A percentile compares a stretch with the other conserved stretches of the same genome.
Conservation (phyloP, 768 basidiomycete species). For the Xerocomellus intermedius region DNA sequence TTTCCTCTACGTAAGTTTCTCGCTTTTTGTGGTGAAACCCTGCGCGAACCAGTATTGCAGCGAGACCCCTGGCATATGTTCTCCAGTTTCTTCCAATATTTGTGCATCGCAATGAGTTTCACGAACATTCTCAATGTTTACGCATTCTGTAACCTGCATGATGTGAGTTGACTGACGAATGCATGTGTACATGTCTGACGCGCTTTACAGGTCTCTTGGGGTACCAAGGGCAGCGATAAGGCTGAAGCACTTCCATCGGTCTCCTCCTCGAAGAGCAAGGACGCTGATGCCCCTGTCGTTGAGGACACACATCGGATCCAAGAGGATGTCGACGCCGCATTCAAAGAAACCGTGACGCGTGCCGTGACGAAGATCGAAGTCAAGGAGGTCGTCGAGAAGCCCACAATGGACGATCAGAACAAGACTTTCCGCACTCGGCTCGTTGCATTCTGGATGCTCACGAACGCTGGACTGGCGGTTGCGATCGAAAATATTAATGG, state of each 20-base stretch:
- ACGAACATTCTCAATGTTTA: conserved; percentile 96
- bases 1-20: conserved; percentile 71
- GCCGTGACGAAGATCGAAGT: conserved; percentile 73
- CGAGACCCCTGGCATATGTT: conserved; percentile 99
- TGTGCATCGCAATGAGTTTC: conserved; percentile 88
- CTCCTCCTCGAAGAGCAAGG: conserved; percentile 78
- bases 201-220: conserved; percentile 73
- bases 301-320: conserved; percentile 82
- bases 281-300: conserved; percentile 72
- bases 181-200: background rate
- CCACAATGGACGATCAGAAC: conserved; percentile 86
- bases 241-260: conserved; percentile 89
- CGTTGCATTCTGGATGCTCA: conserved; percentile 78
- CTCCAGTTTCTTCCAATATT: conserved; percentile 89
- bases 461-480: conserved; percentile 68
- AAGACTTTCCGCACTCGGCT: conserved; percentile 91
- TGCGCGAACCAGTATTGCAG: conserved; percentile 37
- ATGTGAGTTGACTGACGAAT: conserved; percentile 45
- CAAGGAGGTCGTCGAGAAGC: conserved; percentile 70
- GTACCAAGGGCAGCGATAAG: conserved; percentile 94
- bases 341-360: conserved; percentile 89
- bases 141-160: conserved; percentile 95
- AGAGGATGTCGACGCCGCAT: conserved; percentile 86
- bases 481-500: conserved; percentile 77
- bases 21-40: background rate